A percentile compares a stretch with the other conserved stretches of the same genome.
These are phyloP conservation scores for Nakataea oryzae DNA, from an alignment of 2,329 filamentous ascomycete genomes.

Conservation along the genomic window DNA sequence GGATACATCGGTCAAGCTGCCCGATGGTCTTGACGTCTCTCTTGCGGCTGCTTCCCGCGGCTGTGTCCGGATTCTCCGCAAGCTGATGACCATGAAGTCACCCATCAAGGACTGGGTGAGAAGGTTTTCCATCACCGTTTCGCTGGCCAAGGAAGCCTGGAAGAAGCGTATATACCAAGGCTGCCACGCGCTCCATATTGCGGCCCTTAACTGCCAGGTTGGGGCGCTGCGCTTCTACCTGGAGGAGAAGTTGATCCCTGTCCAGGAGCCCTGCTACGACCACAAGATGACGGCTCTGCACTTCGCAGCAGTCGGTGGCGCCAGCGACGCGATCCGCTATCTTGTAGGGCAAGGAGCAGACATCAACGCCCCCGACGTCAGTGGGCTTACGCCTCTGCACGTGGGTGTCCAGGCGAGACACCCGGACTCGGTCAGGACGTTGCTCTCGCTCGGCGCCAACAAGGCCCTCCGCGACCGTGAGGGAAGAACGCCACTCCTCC, in stretches of 20 bases:
- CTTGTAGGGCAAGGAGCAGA: slow-evolving; percentile 7
- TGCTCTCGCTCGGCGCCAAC: neutral
- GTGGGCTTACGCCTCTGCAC: neutral
- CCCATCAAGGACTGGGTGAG: neutral
- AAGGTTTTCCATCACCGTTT: neutral
- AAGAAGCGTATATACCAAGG: neutral
- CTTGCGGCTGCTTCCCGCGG: neutral
- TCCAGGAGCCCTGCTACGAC: neutral
- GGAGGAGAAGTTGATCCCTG: neutral
- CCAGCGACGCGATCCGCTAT: neutral
- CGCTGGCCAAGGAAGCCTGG: neutral
- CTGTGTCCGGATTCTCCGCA: neutral
- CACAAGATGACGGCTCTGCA: neutral
- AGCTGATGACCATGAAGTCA: neutral
- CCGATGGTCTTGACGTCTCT: neutral
- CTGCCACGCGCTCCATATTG: neutral
- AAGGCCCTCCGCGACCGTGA: neutral
- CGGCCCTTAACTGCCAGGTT: neutral
- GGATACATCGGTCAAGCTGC: neutral
- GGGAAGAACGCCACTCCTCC: neutral
- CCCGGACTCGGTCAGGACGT: neutral
- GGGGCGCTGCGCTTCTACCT: neutral
- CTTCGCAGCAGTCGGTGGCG: neutral
- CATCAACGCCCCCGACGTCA: neutral
- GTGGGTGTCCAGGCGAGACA: neutral